A percentile compares a stretch with the other conserved stretches of the same genome.
Conservation (phyloP, 2,329 filamentous ascomycete genomes). For the Emergomyces pasteurianus region DNA sequence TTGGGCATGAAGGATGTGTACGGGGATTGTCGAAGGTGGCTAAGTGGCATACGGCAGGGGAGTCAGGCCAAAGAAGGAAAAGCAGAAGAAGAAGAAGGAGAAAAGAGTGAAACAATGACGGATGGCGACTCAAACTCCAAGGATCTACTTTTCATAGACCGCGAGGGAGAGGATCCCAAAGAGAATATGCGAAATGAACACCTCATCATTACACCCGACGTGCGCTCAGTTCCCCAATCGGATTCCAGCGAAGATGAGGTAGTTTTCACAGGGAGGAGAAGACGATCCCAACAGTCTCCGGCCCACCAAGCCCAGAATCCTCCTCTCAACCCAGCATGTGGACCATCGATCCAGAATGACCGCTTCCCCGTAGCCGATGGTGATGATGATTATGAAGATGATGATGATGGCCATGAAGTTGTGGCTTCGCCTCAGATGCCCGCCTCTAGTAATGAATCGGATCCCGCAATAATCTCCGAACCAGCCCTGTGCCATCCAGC, state of each 20-base stretch:
- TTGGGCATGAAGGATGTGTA: background rate
- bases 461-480: background rate
- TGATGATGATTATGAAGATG: background rate
- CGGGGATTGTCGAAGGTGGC: background rate
- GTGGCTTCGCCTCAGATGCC: background rate
- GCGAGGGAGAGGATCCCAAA: background rate
- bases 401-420: background rate
- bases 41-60: background rate
- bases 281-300: slow-evolving; percentile 2
- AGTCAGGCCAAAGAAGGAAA: background rate
- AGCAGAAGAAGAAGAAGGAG: background rate
- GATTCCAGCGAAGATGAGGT: slow-evolving; percentile 57
- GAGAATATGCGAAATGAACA: background rate
- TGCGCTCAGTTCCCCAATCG: background rate
- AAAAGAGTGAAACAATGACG: background rate
- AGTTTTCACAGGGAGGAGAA: slow-evolving; percentile 26
- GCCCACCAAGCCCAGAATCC: background rate
- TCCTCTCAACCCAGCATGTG: background rate
- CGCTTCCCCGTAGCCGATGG: background rate
- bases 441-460: background rate
- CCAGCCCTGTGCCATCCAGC: background rate
- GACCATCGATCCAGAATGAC: background rate
- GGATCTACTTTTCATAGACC: background rate
- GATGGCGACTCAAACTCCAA: background rate
- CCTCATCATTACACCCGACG: background rate